Percentiles rank a stretch among this genome's conserved stretches.
Conservation (phyloP, 768 basidiomycete species). For the Collybia mongolica region DNA sequence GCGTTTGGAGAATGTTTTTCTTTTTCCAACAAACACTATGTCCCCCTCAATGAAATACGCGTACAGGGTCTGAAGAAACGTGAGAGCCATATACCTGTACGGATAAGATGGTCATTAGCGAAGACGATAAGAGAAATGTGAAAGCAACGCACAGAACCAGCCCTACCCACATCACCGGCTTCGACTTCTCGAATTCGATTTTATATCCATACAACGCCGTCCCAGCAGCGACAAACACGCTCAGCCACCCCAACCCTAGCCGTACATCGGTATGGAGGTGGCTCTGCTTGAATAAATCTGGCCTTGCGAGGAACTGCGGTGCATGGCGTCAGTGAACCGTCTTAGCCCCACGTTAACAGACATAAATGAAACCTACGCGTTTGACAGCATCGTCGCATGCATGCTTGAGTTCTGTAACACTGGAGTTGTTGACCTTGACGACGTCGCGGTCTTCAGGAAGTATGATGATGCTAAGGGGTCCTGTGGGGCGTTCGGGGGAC, state of each 20-base stretch:
- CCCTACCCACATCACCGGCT: conserved; percentile 76
- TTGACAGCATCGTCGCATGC: conserved; percentile 88
- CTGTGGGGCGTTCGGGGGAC: conserved; percentile 46
- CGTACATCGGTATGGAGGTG: conserved; percentile 88
- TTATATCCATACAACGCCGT: conserved; percentile 87
- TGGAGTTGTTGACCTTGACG: conserved; percentile 62
- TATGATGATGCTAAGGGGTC: conserved; percentile 50
- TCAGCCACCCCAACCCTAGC: conserved; percentile 82
- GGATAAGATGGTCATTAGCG: conserved; percentile 5
- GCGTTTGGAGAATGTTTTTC: conserved; percentile 86
- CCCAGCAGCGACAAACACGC: conserved; percentile 77
- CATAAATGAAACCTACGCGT: conserved; percentile 50
- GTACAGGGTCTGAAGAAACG: conserved; percentile 72
- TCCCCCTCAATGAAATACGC: conserved; percentile 85
- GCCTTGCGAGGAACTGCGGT: conserved; percentile 74
- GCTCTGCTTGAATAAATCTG: conserved; percentile 82
- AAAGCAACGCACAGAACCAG: conserved; percentile 63
- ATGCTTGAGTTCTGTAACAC: conserved; percentile 59
- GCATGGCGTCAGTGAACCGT: not conserved
- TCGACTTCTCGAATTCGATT: conserved; percentile 86
- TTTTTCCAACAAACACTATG: conserved; percentile 84
- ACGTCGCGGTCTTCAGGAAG: conserved; percentile 46
- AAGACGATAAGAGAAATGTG: conserved; percentile 4
- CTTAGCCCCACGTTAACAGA: not conserved
- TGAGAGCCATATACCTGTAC: conserved; percentile 75